phyloP scores from a whole-genome alignment of 2,329 filamentous ascomycete genomes.

The Ophiostoma sp. region DNA sequence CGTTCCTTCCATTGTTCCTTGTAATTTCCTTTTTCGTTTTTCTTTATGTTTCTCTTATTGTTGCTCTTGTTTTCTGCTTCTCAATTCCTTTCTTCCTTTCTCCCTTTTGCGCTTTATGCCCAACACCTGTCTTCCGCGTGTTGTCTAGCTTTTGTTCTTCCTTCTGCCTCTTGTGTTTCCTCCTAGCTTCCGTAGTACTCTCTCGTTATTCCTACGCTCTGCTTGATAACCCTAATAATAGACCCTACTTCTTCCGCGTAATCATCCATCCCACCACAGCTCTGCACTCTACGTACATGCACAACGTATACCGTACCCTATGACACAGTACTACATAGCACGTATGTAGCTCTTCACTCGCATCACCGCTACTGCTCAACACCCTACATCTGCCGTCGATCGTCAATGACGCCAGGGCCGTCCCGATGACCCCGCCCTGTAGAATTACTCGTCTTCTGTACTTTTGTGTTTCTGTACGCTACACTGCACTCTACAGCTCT shows the following conservation, averaged over 20 bases:
- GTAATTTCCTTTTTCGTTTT: background rate
- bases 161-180: background rate
- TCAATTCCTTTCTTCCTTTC: background rate
- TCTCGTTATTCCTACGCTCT: background rate
- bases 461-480: too few species aligned
- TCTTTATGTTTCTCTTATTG: background rate
- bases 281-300: background rate
- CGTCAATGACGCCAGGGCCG: conserved; percentile 3
- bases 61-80: background rate
- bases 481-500: background rate
- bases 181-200: too few species aligned
- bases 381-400: background rate
- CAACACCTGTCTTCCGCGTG: background rate
- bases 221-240: background rate
- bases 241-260: conserved; percentile 3
- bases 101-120: background rate
- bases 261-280: background rate
- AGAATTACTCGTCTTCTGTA: background rate
- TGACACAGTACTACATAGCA: background rate
- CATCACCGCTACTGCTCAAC: background rate
- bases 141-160: background rate
- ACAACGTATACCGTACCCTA: background rate
- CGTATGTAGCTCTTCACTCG: background rate
- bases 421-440: conserved; percentile 1
- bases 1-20: background rate